Percentiles rank a stretch among this genome's conserved stretches.
Evolutionary conservation across 192 early-diverging fungal species (phyloP).

Genomic region (Spinellus fusiger): DNA sequence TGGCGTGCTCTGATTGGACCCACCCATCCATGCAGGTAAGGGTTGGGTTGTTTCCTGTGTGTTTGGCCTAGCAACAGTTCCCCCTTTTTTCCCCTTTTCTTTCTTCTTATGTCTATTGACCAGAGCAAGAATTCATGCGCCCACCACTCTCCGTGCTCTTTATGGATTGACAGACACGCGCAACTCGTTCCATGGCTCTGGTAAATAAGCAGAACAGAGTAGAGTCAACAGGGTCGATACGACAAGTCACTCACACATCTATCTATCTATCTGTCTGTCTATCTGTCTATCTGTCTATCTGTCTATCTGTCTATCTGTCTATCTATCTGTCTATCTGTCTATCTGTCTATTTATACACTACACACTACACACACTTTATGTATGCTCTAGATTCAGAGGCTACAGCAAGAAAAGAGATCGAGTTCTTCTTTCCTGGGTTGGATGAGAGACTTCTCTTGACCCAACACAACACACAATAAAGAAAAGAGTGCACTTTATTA

Average conservation of each 20-base stretch:
- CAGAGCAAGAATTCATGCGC: conserved; percentile 52
- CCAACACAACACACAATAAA: no score
- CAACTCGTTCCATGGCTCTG: conserved; percentile 73
- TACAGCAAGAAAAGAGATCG: conserved; percentile 52
- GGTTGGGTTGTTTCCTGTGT: neutral
- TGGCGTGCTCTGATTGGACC: conserved; percentile 63
- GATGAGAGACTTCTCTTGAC: no score
- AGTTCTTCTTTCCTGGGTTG: conserved; percentile 56
- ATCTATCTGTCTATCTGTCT: neutral
- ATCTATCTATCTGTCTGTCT: no score
- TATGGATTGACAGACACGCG: conserved; percentile 71
- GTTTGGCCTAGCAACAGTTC: neutral
- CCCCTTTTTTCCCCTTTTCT: no score
- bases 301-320: no score
- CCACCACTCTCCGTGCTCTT: conserved; percentile 47
- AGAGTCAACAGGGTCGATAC: no score
- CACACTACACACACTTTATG: neutral
- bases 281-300: no score
- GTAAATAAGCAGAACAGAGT: conserved; percentile 34
- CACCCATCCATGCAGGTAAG: conserved; percentile 59
- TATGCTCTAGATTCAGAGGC: conserved; percentile 44
- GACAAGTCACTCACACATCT: no score
- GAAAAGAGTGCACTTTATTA: no score
- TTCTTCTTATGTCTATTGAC: neutral
- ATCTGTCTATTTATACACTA: neutral